phyloP scores from a whole-genome alignment of 768 basidiomycete genomes.

The Mycena belliarum region DNA sequence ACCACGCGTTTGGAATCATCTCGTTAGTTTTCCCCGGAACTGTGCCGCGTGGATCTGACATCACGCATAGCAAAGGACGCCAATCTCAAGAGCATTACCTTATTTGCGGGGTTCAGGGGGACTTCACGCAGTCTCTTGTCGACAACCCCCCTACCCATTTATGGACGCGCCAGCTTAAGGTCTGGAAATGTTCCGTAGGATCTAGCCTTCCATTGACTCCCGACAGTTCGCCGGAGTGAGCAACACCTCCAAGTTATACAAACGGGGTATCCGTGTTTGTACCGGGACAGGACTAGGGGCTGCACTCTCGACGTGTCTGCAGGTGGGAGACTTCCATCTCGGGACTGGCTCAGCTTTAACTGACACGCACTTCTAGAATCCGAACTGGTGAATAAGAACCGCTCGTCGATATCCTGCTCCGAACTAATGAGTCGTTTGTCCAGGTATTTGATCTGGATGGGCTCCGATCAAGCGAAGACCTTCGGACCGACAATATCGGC shows the following conservation, averaged over 20 bases:
- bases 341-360: constrained; percentile 9
- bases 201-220: background rate
- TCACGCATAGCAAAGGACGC: constrained; percentile 59
- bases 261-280: constrained; percentile 80
- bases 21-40: constrained; percentile 49
- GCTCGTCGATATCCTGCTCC: background rate
- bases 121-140: constrained; percentile 73
- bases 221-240: constrained; percentile 84
- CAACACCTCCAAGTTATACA: constrained; percentile 75
- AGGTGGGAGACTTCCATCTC: constrained; percentile 47
- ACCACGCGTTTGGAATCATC: constrained; percentile 84
- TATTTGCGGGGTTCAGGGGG: constrained; percentile 84
- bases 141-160: constrained; percentile 68
- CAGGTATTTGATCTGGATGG: constrained; percentile 85
- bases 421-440: background rate
- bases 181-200: constrained; percentile 27
- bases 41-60: background rate
- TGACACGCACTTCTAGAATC: constrained; percentile 36
- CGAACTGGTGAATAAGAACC: constrained; percentile 50
- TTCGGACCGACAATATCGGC: constrained; percentile 80
- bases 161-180: constrained; percentile 84
- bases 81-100: constrained; percentile 77
- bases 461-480: constrained; percentile 83
- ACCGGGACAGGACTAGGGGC: constrained; percentile 86
- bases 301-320: constrained; percentile 77